phyloP scores from a whole-genome alignment of 441 rosid genomes.

The Adansonia rubrostipa region DNA sequence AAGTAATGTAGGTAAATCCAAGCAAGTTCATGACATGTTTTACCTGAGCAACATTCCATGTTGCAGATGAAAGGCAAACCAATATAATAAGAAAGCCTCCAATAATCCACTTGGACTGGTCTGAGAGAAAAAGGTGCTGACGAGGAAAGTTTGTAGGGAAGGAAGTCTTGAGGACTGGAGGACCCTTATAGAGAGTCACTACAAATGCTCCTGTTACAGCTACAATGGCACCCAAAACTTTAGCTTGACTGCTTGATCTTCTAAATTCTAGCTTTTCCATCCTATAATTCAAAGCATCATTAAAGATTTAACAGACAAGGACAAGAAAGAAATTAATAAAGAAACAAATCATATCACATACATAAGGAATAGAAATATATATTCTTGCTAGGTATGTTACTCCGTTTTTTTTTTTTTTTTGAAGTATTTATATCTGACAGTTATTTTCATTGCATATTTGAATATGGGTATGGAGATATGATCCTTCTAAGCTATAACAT shows the following conservation, averaged over 20 bases:
- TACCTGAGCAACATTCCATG: conserved; percentile 55
- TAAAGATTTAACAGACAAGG: background rate
- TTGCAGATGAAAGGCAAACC: conserved; percentile 34
- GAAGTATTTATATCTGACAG: background rate
- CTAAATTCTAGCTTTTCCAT: conserved; percentile 49
- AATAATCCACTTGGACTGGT: conserved; percentile 42
- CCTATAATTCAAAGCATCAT: conserved; percentile 31
- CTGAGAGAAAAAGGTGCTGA: conserved; percentile 22
- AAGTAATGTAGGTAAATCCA: too few species aligned
- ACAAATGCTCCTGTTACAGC: conserved; percentile 52
- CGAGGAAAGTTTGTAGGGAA: conserved; percentile 23
- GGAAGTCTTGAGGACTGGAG: conserved; percentile 33
- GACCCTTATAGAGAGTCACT: conserved; percentile 54
- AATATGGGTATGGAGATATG: background rate
- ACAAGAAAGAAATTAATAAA: background rate
- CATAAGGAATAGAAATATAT: background rate
- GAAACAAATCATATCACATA: background rate
- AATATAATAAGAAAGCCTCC: conserved; percentile 50
- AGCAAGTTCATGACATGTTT: background rate
- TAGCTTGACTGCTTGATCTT: conserved; percentile 49
- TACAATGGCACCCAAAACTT: conserved; percentile 44
- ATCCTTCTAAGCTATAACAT: too few species aligned
- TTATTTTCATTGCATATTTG: too few species aligned
- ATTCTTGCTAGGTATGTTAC: background rate
- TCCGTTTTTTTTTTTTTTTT: background rate